phyloP scores from a whole-genome alignment of 768 basidiomycete species.

The Termitomyces heimii region DNA sequence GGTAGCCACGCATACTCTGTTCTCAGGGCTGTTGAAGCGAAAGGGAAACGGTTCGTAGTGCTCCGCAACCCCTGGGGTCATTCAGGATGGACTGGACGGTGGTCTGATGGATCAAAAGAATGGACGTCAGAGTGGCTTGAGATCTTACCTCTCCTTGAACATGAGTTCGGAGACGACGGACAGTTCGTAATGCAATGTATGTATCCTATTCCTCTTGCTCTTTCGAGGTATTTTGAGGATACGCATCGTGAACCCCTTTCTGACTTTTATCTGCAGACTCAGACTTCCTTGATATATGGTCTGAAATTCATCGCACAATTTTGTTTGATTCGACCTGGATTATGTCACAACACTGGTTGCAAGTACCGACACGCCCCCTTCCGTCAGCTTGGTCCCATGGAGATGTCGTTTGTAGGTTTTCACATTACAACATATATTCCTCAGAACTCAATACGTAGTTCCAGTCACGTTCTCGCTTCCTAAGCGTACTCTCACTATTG shows the following conservation, averaged over 20 bases:
- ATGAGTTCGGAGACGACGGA: constrained; percentile 36
- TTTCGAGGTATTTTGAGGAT: neutral
- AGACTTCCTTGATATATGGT: constrained; percentile 42
- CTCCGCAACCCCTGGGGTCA: constrained; percentile 39
- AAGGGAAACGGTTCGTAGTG: constrained; percentile 36
- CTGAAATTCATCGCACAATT: constrained; percentile 40
- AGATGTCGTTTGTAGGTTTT: constrained; percentile 45
- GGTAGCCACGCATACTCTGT: constrained; percentile 38
- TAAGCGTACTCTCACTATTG: constrained; percentile 32
- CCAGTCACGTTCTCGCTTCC: constrained; percentile 42
- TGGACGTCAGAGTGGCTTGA: constrained; percentile 36
- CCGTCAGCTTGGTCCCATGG: constrained; percentile 47
- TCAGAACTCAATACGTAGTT: neutral
- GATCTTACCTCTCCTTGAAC: constrained; percentile 25
- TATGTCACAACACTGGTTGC: constrained; percentile 47
- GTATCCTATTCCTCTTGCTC: neutral
- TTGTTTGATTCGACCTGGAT: constrained; percentile 47
- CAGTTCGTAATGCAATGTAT: constrained; percentile 39
- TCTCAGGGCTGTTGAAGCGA: constrained; percentile 31
- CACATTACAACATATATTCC: neutral
- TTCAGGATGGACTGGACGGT: constrained; percentile 34
- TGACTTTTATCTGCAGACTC: constrained; percentile 24
- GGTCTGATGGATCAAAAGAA: constrained; percentile 37
- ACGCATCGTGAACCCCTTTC: neutral
- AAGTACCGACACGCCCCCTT: constrained; percentile 32